These are phyloP conservation scores for Solanum acaule DNA, from an alignment of 257 asterid species.

Conservation along the genomic window DNA sequence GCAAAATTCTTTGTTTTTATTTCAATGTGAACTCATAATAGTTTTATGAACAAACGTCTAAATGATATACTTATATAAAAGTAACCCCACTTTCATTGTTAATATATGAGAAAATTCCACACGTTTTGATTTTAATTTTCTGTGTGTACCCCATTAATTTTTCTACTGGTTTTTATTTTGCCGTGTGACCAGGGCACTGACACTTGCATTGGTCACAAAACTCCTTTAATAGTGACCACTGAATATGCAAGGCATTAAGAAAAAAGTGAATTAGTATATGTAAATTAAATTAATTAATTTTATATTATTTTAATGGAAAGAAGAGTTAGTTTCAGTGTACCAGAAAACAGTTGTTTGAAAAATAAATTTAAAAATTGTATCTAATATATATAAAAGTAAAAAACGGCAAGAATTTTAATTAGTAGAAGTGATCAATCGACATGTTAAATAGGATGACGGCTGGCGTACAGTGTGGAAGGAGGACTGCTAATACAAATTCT, in stretches of 20 bases:
- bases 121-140: neutral
- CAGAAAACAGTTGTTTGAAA: neutral
- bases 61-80: neutral
- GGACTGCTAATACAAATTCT: neutral
- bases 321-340: neutral
- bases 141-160: neutral
- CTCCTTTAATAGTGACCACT: neutral
- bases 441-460: neutral
- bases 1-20: neutral
- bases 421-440: neutral
- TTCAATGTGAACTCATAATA: neutral
- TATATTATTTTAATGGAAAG: neutral
- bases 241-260: no score
- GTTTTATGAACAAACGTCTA: neutral
- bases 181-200: neutral
- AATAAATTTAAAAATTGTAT: neutral
- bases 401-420: neutral
- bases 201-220: neutral
- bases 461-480: slow-evolving; percentile 3
- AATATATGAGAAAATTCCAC: neutral
- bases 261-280: neutral
- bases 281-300: neutral
- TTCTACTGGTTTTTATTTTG: neutral
- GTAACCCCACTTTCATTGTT: neutral
- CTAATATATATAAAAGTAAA: neutral